Percentiles rank a stretch among this genome's conserved stretches.
Evolutionary conservation across 768 basidiomycete genomes (phyloP).

Genomic region (Mycena galopus): DNA sequence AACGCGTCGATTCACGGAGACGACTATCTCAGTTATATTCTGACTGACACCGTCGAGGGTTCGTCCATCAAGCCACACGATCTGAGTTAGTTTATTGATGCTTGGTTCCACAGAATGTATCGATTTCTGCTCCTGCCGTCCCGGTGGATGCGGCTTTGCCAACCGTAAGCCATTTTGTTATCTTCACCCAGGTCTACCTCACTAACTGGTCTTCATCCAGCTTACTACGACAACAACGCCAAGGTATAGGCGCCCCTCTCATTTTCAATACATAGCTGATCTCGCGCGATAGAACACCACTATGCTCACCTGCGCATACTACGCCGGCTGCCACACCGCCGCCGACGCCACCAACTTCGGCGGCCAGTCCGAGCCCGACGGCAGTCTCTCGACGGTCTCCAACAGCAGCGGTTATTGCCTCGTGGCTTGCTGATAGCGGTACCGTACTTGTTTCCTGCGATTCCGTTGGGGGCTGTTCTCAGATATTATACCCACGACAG

Average conservation of each 20-base stretch:
- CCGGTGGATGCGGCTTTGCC: constrained; percentile 8
- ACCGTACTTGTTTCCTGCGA: no score
- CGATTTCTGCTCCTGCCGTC: constrained; percentile 10
- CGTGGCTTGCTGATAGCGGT: background rate
- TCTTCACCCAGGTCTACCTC: background rate
- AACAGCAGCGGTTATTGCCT: background rate
- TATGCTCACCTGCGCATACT: background rate
- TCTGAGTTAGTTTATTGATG: background rate
- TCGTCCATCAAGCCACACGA: background rate
- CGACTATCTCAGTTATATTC: constrained; percentile 28
- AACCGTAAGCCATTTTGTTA: constrained; percentile 21
- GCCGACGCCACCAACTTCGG: background rate
- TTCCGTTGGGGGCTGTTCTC: no score
- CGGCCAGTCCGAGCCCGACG: background rate
- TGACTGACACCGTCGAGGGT: constrained; percentile 34
- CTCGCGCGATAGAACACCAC: background rate
- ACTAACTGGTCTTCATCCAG: background rate
- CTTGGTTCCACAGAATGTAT: constrained; percentile 27
- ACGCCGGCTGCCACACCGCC: background rate
- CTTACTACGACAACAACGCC: constrained; percentile 14
- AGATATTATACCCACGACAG: no score
- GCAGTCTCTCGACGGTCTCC: background rate
- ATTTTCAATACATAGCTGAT: background rate
- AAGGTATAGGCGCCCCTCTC: no score
- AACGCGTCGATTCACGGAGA: constrained; percentile 24